Conservation (phyloP, 768 basidiomycete species). For the Kwoniella botswanensis region DNA sequence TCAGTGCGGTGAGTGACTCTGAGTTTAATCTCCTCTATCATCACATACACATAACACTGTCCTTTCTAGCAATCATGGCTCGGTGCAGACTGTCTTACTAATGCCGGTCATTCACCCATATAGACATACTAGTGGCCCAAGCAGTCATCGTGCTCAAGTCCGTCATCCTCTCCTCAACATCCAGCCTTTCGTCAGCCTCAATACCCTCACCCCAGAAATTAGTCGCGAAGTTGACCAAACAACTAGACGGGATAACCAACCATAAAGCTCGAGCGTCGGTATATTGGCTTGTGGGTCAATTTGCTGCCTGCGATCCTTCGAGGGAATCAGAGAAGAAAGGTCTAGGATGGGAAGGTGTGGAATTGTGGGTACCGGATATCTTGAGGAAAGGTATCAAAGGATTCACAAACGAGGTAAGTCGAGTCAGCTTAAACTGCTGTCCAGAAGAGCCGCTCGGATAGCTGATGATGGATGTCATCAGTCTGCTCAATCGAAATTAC, state of each 20-base stretch:
- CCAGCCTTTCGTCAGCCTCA: constrained; percentile 1
- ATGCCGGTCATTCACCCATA: neutral
- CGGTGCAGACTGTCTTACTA: neutral
- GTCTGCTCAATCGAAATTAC: constrained; percentile 75
- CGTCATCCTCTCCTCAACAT: constrained; percentile 73
- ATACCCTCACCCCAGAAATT: constrained; percentile 64
- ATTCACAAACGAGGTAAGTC: constrained; percentile 72
- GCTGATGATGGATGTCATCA: constrained; percentile 49
- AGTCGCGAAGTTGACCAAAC: constrained; percentile 76
- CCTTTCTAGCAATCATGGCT: neutral
- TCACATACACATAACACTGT: neutral
- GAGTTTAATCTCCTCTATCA: neutral
- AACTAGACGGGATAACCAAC: constrained; percentile 79
- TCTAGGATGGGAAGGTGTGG: constrained; percentile 63
- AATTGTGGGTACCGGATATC: constrained; percentile 85
- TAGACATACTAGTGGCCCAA: constrained; percentile 76
- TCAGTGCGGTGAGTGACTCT: constrained; percentile 65
- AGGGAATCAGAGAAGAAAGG: constrained; percentile 40
- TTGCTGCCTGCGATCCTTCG: constrained; percentile 61
- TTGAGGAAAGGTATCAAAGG: constrained; percentile 76
- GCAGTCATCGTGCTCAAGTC: constrained; percentile 85
- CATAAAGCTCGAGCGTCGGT: constrained; percentile 83
- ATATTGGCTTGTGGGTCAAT: constrained; percentile 91
- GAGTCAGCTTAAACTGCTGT: no score
- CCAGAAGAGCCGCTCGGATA: no score